These are phyloP conservation scores for Zarea fungicola DNA, from an alignment of 2,329 filamentous ascomycete species.

Conservation along the genomic window DNA sequence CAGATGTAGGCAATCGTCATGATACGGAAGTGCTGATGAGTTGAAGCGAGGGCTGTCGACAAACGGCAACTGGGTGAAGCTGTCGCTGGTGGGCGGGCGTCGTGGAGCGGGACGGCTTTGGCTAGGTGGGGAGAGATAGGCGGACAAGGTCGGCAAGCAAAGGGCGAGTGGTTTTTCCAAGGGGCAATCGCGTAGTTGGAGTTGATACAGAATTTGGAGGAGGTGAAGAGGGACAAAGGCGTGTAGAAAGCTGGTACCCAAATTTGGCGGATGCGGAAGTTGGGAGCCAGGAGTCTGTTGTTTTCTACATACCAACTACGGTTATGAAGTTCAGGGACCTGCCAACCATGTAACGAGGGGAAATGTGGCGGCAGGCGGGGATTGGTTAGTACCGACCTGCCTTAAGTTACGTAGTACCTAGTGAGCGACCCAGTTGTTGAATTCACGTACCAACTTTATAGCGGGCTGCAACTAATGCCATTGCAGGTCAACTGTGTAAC, in stretches of 20 bases:
- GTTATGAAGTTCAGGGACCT: conserved; percentile 9
- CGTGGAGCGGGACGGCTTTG: no score
- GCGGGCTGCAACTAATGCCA: no score
- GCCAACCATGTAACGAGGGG: not conserved
- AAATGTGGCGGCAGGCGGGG: conserved; percentile 8
- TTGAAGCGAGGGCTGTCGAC: not conserved
- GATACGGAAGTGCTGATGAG: conserved; percentile 17
- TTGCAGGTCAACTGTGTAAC: no score
- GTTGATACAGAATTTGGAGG: not conserved
- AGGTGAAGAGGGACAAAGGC: not conserved
- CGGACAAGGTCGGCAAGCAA: no score
- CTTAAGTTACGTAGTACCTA: no score
- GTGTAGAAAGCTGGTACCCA: not conserved
- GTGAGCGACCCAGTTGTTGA: no score
- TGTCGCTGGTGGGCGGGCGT: not conserved
- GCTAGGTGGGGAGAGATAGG: no score
- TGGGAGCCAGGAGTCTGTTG: conserved; percentile 1
- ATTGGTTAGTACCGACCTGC: no score
- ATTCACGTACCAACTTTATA: no score
- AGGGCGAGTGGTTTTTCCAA: not conserved
- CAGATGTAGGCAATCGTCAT: conserved; percentile 26
- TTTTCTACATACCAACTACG: no score
- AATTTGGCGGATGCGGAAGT: not conserved
- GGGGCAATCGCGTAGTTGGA: not conserved
- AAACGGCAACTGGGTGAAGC: not conserved